Evolutionary conservation across 805 yeast genomes (phyloP), one percentile per base, ranked within the genome.

Genomic region (Candida schatavii): DNA sequence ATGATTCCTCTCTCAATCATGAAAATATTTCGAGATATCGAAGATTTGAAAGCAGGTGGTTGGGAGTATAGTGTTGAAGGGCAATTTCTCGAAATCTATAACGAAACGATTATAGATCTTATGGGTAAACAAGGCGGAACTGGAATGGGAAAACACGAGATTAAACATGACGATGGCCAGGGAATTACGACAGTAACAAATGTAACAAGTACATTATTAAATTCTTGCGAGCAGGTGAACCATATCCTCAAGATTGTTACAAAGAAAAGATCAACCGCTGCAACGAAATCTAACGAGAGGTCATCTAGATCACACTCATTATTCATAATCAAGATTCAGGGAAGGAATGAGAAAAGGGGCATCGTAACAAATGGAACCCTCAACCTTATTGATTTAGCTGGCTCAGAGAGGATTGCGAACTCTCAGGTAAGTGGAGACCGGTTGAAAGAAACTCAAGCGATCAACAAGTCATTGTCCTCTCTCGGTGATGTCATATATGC

Each of bases 271-370:
- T 74, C 87, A 0, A 86, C 91, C 0, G 96, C 96, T 0, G 73
- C 88, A 0, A 93, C 99, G 0, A 77, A 72, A 43, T 78, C 88
- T 0, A 91, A 91, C 56, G 85, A 81, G 41, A 75, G 85, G 29
- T 90, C 97, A 1, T 91, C 98, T 0, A 74, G 99, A 52, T 91
- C 98, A 0, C 99, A 91, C 59, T 82, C 87, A 3, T 82, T 91
- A 0, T 89, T 87, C 51, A 81, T 78, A 9, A 67, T 93, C 2
- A 64, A 72, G 14, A 64, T 91, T 11, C 43, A 57, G 2, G 95
- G 96, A 0, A 40, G 37, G 3, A 80, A 86, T 53, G 15, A 47
- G 1, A 52, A 54, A 7, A 78, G 84, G 0, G 77, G 78, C 0
- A 5, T 31, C 19, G 13, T 9, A 4, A 45, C 47, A 1, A 52